Evolutionary conservation across 305 asterid species (phyloP).

Genomic region (Fraxinus floribunda): DNA sequence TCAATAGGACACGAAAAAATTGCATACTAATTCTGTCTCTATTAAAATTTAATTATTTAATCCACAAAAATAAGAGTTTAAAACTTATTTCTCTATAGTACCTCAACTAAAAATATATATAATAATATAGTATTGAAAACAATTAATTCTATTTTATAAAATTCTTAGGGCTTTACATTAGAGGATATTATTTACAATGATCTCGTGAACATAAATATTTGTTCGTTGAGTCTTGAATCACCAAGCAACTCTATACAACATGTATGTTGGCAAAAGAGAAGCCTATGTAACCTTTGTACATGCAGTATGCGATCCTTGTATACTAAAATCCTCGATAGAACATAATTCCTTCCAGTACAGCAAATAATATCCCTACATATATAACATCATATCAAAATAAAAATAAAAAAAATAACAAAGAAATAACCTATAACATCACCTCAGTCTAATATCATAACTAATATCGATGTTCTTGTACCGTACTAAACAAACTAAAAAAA

Average conservation of each 20-base stretch:
- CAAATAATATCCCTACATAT: constrained; percentile 67
- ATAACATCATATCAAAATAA: constrained; percentile 12
- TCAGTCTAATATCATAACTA: too few relatives aligned
- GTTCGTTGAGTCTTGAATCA: constrained; percentile 17
- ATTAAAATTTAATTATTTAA: too few relatives aligned
- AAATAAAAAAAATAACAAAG: background rate
- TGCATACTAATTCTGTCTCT: too few relatives aligned
- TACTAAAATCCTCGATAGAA: constrained; percentile 91
- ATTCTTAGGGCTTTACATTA: background rate
- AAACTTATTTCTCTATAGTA: too few relatives aligned
- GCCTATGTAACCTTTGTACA: constrained; percentile 92
- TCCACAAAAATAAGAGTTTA: too few relatives aligned
- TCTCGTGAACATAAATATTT: background rate
- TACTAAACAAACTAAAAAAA: background rate
- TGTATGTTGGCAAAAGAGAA: constrained; percentile 94
- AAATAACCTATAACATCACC: too few relatives aligned
- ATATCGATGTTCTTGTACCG: too few relatives aligned
- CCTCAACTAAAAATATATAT: too few relatives aligned
- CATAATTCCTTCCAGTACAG: constrained; percentile 72
- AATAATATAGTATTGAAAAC: too few relatives aligned
- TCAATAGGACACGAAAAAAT: too few relatives aligned
- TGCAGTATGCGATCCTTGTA: constrained; percentile 83
- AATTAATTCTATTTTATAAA: too few relatives aligned
- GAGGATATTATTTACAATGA: constrained; percentile 26
- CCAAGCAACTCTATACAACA: constrained; percentile 58